phyloP scores from a whole-genome alignment of 768 basidiomycete species.

The Naganishia vaughanmartiniae region DNA sequence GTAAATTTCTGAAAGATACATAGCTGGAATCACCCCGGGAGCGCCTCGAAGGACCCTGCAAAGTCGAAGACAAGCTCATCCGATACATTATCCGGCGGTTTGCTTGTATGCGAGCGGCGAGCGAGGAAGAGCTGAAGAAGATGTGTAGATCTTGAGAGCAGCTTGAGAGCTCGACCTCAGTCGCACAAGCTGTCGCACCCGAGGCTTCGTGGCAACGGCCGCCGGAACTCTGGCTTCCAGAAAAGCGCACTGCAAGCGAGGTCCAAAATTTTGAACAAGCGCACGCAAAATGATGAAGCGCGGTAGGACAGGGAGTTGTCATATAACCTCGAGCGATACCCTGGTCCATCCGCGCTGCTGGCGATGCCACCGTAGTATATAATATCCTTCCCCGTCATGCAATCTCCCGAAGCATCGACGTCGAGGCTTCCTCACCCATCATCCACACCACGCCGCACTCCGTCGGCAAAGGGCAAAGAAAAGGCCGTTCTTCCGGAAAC shows the following conservation, averaged over 20 bases:
- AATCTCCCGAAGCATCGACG: conserved; percentile 28
- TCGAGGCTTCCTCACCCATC: conserved; percentile 12
- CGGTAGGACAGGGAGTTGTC: conserved; percentile 1
- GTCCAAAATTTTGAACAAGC: conserved; percentile 8
- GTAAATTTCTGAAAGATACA: too few relatives aligned
- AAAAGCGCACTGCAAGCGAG: conserved; percentile 4
- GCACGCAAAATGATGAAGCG: background rate
- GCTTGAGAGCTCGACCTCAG: too few relatives aligned
- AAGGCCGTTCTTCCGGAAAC: conserved; percentile 5
- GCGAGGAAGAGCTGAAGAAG: too few relatives aligned
- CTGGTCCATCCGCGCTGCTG: background rate
- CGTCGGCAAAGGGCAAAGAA: conserved; percentile 30
- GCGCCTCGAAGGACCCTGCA: too few relatives aligned
- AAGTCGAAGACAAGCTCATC: too few relatives aligned
- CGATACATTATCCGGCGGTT: too few relatives aligned
- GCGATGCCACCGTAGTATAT: background rate
- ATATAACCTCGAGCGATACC: conserved; percentile 5
- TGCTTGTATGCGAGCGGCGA: too few relatives aligned
- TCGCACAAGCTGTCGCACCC: too few relatives aligned
- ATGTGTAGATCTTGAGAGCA: too few relatives aligned
- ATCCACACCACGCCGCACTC: conserved; percentile 20
- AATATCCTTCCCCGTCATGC: conserved; percentile 22
- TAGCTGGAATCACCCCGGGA: too few relatives aligned
- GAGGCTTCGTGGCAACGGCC: too few relatives aligned
- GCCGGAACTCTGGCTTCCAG: too few relatives aligned